Evolutionary conservation across 495 filamentous ascomycete genomes (phyloP), one percentile per base, ranked within the genome.

Genomic region (Annulohypoxylon stygium): DNA sequence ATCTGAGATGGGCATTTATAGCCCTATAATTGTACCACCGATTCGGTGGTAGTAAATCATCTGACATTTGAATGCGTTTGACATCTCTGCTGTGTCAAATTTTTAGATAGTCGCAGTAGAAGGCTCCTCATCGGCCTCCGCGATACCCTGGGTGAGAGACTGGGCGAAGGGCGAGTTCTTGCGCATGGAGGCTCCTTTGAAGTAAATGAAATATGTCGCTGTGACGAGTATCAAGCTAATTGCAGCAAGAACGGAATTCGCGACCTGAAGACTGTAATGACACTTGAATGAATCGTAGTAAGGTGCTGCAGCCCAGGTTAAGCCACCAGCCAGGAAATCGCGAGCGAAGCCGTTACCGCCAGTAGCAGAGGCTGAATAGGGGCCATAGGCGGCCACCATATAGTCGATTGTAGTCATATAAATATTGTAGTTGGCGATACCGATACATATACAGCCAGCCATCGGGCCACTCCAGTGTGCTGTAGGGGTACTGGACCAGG

Each of bases 401-500:
- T 95, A 95, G 74, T 95, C 92, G 65, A 95, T 92, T 0, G 92
- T 93, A 0, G 91, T 89, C 90, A 93, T 93, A 78, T 92, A 92
- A 65, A 92, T 91, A 18, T 84, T 84, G 65, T 91, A 92, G 72
- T 92, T 91, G 5, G 90, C 90, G 58, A 91, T 88, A 7, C 88
- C 89, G 55, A 92, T 89, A 7, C 91, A 73, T 11, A 85, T 79
- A 1, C 82, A 82, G 36, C 89, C 90, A n/a, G 90, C 78, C 80
- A 88, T 84, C 0, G 89, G 87, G 3, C 81, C 85, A 41, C 89
- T 87, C 89, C 90, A 92, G 48, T 86, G 90, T 7, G 86, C 83
- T 0, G 83, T 83, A 0, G 89, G 88, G 0, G 87, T 86, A 2
- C 84, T 86, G 0, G 90, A 89, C 88, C 88, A 91, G 0, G 91